These are phyloP conservation scores for Phylloporus sp. DNA, from an alignment of 768 basidiomycete genomes.

Conservation along the genomic window DNA sequence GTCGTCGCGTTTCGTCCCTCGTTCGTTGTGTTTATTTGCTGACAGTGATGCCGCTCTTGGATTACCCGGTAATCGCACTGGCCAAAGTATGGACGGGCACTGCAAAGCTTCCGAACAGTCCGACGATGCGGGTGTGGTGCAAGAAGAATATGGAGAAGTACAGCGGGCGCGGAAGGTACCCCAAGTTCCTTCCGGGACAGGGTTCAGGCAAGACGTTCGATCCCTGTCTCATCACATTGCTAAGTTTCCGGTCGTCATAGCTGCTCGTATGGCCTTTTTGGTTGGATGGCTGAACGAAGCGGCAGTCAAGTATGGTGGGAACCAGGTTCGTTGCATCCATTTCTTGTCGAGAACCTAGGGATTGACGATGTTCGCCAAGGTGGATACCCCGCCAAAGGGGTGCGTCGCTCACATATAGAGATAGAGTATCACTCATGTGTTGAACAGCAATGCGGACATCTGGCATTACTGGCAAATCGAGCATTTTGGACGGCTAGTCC, in stretches of 20 bases:
- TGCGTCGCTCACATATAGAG: not conserved
- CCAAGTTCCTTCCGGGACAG: not conserved
- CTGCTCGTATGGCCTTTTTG: not conserved
- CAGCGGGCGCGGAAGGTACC: constrained; percentile 11
- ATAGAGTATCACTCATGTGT: not conserved
- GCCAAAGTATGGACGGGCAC: constrained; percentile 15
- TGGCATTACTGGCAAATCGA: not conserved
- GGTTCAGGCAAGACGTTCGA: not conserved
- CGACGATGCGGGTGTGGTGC: not conserved
- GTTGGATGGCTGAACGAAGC: constrained; percentile 13
- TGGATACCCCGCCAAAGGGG: not conserved
- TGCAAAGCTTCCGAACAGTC: constrained; percentile 7
- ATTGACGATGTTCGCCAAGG: not conserved
- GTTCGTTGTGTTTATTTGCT: not conserved
- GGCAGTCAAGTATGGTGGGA: constrained; percentile 13
- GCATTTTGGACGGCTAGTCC: not conserved
- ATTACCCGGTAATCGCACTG: constrained; percentile 5
- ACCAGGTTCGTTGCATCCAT: constrained; percentile 7
- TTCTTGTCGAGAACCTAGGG: not conserved
- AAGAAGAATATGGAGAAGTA: constrained; percentile 1
- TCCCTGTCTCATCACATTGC: not conserved
- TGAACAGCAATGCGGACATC: not conserved
- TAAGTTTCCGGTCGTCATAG: not conserved
- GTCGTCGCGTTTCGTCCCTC: not conserved
- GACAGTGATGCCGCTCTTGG: not conserved